phyloP scores from a whole-genome alignment of 2,329 filamentous ascomycete species.

The Xylaria sp. region DNA sequence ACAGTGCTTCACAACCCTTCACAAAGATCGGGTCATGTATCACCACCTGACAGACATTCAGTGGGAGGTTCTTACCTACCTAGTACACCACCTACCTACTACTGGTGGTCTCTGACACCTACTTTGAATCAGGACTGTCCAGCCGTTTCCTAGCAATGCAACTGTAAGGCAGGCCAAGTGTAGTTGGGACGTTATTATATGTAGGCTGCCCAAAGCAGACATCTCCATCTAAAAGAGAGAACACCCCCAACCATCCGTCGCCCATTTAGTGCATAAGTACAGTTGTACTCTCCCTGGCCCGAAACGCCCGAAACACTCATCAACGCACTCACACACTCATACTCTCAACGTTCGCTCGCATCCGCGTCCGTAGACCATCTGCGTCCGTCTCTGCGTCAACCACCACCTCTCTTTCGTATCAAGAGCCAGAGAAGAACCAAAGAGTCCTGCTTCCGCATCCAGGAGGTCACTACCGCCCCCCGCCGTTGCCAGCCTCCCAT shows the following conservation, averaged over 20 bases:
- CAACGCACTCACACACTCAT: constrained; percentile 6
- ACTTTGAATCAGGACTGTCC: background rate
- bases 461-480: background rate
- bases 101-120: background rate
- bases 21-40: constrained; percentile 3
- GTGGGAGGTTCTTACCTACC: background rate
- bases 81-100: background rate
- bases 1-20: background rate
- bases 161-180: background rate
- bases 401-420: background rate
- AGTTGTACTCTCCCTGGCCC: constrained; percentile 7
- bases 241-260: constrained; percentile 16
- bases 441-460: background rate
- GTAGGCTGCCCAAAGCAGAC: constrained; percentile 15
- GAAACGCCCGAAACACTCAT: constrained; percentile 5
- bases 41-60: background rate
- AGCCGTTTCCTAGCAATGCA: background rate
- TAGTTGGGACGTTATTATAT: constrained; percentile 10
- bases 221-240: constrained; percentile 22
- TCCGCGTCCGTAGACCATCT: background rate
- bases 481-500: constrained; percentile 9
- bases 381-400: background rate
- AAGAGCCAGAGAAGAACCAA: background rate
- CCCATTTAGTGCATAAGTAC: constrained; percentile 22
- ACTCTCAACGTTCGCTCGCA: constrained; percentile 7